These are phyloP conservation scores for Colletotrichum tabaci DNA, from an alignment of 2,329 filamentous ascomycete genomes.

Conservation along the genomic window DNA sequence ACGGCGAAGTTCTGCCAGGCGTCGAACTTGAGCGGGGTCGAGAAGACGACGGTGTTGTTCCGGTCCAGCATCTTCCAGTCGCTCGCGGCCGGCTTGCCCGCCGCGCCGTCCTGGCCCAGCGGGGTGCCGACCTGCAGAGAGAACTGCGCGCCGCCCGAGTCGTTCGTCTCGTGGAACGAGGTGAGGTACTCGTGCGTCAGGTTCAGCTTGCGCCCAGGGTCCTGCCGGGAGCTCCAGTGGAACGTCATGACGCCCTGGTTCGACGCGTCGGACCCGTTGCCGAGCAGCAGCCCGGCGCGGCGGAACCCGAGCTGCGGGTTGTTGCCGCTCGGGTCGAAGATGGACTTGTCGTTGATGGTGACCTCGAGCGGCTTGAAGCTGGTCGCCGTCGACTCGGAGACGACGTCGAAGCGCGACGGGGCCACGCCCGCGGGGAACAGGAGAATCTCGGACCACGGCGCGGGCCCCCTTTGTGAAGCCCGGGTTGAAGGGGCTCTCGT, in stretches of 20 bases:
- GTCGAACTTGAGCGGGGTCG: constrained; percentile 61
- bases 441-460: constrained; percentile 65
- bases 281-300: constrained; percentile 57
- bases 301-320: constrained; percentile 65
- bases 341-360: constrained; percentile 70
- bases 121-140: too few relatives aligned
- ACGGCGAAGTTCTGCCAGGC: too few relatives aligned
- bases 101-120: too few relatives aligned
- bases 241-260: constrained; percentile 71
- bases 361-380: constrained; percentile 61
- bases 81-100: too few relatives aligned
- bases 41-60: constrained; percentile 62
- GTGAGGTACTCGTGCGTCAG: constrained; percentile 48
- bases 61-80: constrained; percentile 65
- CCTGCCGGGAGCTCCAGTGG: constrained; percentile 72
- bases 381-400: constrained; percentile 51
- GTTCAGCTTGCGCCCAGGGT: constrained; percentile 46
- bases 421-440: constrained; percentile 58
- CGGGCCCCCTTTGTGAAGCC: constrained; percentile 67
- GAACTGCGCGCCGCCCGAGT: constrained; percentile 55
- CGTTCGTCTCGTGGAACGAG: constrained; percentile 62
- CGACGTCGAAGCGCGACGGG: constrained; percentile 57
- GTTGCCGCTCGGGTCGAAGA: constrained; percentile 64
- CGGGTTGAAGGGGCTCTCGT: constrained; percentile 62
- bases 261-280: constrained; percentile 63